Evolutionary conservation across 495 filamentous ascomycete species (phyloP).

Genomic region (Chaetomium fimeti): DNA sequence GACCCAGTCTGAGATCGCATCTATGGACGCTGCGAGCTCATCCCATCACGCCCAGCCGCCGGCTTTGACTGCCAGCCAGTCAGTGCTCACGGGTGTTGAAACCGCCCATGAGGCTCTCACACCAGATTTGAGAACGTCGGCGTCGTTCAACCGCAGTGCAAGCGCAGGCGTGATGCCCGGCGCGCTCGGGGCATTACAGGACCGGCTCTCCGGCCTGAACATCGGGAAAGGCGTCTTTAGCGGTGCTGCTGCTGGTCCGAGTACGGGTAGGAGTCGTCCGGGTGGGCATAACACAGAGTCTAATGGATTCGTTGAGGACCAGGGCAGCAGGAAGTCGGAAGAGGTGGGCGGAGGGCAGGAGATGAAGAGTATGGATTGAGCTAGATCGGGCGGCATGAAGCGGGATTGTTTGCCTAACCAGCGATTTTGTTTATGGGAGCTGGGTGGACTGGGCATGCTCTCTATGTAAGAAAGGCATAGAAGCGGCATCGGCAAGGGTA

Average conservation of each 20-base stretch:
- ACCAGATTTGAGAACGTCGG: conserved; percentile 33
- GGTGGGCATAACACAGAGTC: conserved; percentile 12
- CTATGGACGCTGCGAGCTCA: conserved; percentile 26
- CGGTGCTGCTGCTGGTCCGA: conserved; percentile 12
- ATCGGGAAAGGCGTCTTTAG: conserved; percentile 40
- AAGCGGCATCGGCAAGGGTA: neutral
- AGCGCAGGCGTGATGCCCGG: conserved; percentile 43
- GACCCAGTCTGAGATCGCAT: conserved; percentile 28
- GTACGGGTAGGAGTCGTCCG: conserved; percentile 18
- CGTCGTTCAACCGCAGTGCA: conserved; percentile 42
- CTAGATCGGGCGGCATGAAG: conserved; percentile 1
- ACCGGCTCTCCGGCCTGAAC: conserved; percentile 49
- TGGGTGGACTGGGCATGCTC: neutral
- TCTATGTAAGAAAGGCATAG: neutral
- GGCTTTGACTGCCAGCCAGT: conserved; percentile 38
- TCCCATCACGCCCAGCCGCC: conserved; percentile 39
- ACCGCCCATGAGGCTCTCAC: conserved; percentile 43
- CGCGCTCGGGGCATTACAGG: conserved; percentile 45
- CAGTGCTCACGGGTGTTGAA: conserved; percentile 45
- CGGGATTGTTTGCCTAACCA: neutral
- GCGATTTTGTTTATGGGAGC: neutral
- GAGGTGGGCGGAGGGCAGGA: conserved; percentile 31
- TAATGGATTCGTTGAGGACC: neutral
- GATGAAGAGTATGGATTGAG: conserved; percentile 34
- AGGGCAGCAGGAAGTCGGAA: conserved; percentile 8